A percentile compares a stretch with the other conserved stretches of the same genome.
phyloP scores from a whole-genome alignment of 257 asterid species.

The Solanum chiquidenum region DNA sequence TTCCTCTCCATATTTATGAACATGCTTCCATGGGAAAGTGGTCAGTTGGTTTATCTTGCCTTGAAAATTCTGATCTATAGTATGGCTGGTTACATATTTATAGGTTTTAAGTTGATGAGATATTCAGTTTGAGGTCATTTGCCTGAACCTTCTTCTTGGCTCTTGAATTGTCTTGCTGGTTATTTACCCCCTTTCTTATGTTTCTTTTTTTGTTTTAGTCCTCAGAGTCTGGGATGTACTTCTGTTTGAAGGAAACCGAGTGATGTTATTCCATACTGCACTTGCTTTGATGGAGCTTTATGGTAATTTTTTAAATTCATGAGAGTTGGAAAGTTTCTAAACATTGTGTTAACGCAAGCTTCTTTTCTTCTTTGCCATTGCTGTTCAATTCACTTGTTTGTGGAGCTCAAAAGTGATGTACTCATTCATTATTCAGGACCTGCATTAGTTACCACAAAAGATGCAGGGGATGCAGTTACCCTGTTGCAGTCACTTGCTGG shows the following conservation, averaged over 20 bases:
- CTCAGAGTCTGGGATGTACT: conserved; percentile 95
- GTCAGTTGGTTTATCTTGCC: conserved; percentile 27
- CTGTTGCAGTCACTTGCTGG: conserved; percentile 87
- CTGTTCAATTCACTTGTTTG: conserved; percentile 5
- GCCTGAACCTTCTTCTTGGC: not conserved
- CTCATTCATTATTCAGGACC: conserved; percentile 49
- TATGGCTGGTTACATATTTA: not conserved
- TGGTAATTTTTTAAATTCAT: conserved; percentile 37
- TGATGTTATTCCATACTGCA: conserved; percentile 84
- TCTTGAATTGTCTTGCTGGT: not conserved
- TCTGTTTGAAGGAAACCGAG: conserved; percentile 86
- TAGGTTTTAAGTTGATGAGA: not conserved
- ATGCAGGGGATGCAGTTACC: conserved; percentile 92
- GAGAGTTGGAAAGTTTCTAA: not conserved
- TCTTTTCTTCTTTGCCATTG: not conserved
- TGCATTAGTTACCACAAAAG: conserved; percentile 89
- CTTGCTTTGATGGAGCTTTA: conserved; percentile 82
- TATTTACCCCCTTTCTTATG: not conserved
- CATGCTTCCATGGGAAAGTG: conserved; percentile 99
- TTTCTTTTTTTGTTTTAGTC: conserved; percentile 38
- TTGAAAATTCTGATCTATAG: not conserved
- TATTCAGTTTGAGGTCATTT: not conserved
- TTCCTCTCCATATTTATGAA: conserved; percentile 85
- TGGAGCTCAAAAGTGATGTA: not conserved
- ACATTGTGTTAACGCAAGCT: not conserved